Evolutionary conservation across 345 rosid genomes (phyloP).

Genomic region (Noccaea caerulescens): DNA sequence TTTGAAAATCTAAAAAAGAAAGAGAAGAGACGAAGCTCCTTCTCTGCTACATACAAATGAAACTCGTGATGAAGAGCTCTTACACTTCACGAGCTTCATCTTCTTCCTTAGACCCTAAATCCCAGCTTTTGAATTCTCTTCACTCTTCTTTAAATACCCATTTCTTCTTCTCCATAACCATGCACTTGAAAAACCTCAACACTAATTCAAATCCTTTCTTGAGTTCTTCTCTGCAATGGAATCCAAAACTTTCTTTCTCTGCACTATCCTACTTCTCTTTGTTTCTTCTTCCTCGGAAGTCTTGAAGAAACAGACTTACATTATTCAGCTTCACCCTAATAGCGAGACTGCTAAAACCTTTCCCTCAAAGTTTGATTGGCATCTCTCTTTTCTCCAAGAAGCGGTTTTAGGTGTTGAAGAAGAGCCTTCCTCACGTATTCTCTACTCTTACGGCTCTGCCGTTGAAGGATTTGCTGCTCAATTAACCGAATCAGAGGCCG

Average conservation of each 20-base stretch:
- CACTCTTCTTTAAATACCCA: slow-evolving; percentile 65
- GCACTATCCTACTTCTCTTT: slow-evolving; percentile 42
- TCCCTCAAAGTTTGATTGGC: slow-evolving; percentile 65
- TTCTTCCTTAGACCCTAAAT: slow-evolving; percentile 41
- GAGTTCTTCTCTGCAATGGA: slow-evolving; percentile 48
- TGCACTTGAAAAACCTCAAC: slow-evolving; percentile 44
- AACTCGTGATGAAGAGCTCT: slow-evolving; percentile 98
- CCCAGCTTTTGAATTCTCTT: slow-evolving; percentile 51
- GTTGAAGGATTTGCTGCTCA: slow-evolving; percentile 90
- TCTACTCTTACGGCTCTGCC: slow-evolving; percentile 84
- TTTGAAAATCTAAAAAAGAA: slow-evolving; percentile 33
- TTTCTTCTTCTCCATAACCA: slow-evolving; percentile 42
- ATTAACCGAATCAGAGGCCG: slow-evolving; percentile 60
- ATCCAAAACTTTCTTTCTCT: slow-evolving; percentile 37
- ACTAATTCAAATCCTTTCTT: slow-evolving; percentile 19
- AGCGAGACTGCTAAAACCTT: slow-evolving; percentile 46
- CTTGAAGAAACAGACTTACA: slow-evolving; percentile 58
- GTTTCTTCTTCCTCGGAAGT: slow-evolving; percentile 34
- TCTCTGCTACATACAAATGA: slow-evolving; percentile 58
- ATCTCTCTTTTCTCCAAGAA: slow-evolving; percentile 66
- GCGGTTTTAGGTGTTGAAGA: slow-evolving; percentile 44
- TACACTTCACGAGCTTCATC: slow-evolving; percentile 89
- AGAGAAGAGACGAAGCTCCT: slow-evolving; percentile 38
- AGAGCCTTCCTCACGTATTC: slow-evolving; percentile 68
- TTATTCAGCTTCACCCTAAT: slow-evolving; percentile 85